These are phyloP conservation scores for Populus pruinosa DNA, from an alignment of 345 rosid species.

Conservation along the genomic window DNA sequence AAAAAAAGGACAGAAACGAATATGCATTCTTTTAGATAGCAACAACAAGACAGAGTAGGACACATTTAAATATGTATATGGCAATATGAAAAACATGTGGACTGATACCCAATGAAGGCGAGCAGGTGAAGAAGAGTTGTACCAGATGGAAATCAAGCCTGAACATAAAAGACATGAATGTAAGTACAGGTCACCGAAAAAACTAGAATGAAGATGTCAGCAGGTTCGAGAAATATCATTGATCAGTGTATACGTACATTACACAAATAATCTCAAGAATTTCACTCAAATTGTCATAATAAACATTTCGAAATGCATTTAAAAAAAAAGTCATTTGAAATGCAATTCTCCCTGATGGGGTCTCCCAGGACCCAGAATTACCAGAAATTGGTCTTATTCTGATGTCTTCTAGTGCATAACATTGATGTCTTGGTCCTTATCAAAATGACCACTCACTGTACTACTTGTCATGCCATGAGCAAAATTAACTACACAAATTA, in stretches of 20 bases:
- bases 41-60: constrained; percentile 9
- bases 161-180: constrained; percentile 28
- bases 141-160: constrained; percentile 94
- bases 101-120: constrained; percentile 82
- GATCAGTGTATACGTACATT: not conserved
- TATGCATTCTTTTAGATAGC: constrained; percentile 23
- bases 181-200: constrained; percentile 12
- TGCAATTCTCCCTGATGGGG: not conserved
- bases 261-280: not conserved
- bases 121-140: constrained; percentile 83
- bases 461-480: too few species aligned
- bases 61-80: constrained; percentile 3
- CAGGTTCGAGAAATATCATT: not conserved
- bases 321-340: not conserved
- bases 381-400: not conserved
- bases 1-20: not conserved
- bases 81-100: constrained; percentile 15
- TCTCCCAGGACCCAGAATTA: not conserved
- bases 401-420: not conserved
- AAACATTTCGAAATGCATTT: not conserved
- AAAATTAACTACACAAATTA: too few species aligned
- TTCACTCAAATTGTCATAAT: not conserved
- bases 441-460: too few species aligned
- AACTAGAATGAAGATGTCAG: not conserved
- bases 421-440: not conserved